These are phyloP conservation scores for Arthonia radiata DNA, from an alignment of 495 filamentous ascomycete genomes.

Conservation along the genomic window DNA sequence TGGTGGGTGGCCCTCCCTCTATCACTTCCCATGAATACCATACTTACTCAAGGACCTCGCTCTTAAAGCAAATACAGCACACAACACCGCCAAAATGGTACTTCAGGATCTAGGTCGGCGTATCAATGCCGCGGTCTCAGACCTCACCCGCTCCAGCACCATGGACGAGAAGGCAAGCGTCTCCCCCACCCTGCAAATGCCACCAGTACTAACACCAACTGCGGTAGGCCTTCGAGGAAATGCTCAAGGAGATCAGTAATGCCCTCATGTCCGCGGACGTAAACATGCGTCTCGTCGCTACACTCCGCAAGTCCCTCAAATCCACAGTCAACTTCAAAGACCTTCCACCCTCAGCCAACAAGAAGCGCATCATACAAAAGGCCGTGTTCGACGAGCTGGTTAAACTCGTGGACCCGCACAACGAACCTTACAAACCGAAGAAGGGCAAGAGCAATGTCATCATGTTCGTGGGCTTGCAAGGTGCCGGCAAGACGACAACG, in stretches of 20 bases:
- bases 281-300: slow-evolving; percentile 80
- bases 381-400: slow-evolving; percentile 95
- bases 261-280: slow-evolving; percentile 90
- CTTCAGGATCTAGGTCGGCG: slow-evolving; percentile 95
- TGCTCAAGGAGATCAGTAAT: slow-evolving; percentile 91
- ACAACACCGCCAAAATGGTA: slow-evolving; percentile 45
- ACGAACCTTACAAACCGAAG: slow-evolving; percentile 86
- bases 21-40: too few relatives aligned
- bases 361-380: slow-evolving; percentile 95
- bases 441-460: slow-evolving; percentile 92
- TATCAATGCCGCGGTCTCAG: slow-evolving; percentile 87
- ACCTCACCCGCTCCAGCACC: slow-evolving; percentile 73
- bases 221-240: slow-evolving; percentile 85
- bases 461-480: slow-evolving; percentile 97
- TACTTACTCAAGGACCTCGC: too few relatives aligned
- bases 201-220: slow-evolving; percentile 1
- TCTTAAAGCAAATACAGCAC: too few relatives aligned
- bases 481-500: slow-evolving; percentile 90
- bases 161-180: slow-evolving; percentile 78
- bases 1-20: too few relatives aligned
- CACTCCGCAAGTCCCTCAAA: slow-evolving; percentile 82
- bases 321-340: slow-evolving; percentile 79
- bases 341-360: slow-evolving; percentile 68
- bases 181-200: neutral
- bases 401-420: slow-evolving; percentile 82